Percentiles rank a stretch among this genome's conserved stretches.
Evolutionary conservation across 805 yeast species (phyloP).

Genomic region (Pichia scutulata): DNA sequence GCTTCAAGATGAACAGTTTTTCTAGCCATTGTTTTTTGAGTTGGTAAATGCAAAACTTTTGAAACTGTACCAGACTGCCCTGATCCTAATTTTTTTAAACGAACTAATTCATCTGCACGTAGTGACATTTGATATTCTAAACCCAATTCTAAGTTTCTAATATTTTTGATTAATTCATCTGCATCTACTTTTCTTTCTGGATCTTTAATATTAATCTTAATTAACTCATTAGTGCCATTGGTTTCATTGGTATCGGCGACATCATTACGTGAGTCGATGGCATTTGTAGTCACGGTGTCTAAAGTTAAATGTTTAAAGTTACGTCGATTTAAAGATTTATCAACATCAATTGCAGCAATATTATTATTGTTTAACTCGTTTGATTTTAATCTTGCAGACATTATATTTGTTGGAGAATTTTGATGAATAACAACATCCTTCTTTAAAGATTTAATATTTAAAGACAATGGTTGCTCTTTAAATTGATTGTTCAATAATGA

Average conservation of each 20-base stretch:
- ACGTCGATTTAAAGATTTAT: slow-evolving; percentile 41
- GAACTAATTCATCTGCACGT: slow-evolving; percentile 60
- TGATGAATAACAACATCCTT: slow-evolving; percentile 10
- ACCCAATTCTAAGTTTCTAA: slow-evolving; percentile 44
- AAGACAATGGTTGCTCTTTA: neutral
- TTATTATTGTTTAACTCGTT: neutral
- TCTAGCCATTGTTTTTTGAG: slow-evolving; percentile 83
- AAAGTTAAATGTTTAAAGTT: slow-evolving; percentile 53
- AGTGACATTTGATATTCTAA: slow-evolving; percentile 46
- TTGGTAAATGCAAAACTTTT: slow-evolving; percentile 82
- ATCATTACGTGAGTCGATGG: too few species aligned
- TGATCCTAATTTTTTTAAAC: slow-evolving; percentile 72
- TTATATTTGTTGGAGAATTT: slow-evolving; percentile 6
- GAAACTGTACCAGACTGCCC: slow-evolving; percentile 94
- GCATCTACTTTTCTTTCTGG: slow-evolving; percentile 27
- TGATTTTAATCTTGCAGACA: slow-evolving; percentile 7
- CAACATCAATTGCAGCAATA: neutral
- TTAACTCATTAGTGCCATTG: neutral
- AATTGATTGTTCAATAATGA: neutral
- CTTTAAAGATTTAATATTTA: neutral
- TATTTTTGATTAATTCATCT: slow-evolving; percentile 34
- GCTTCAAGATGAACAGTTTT: slow-evolving; percentile 83
- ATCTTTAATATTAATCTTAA: slow-evolving; percentile 17
- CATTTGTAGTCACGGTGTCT: too few species aligned
- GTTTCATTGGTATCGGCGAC: too few species aligned